Evolutionary conservation across 1,284 basidiomycete species (phyloP).

Genomic region (Mrakiaceae sp.): DNA sequence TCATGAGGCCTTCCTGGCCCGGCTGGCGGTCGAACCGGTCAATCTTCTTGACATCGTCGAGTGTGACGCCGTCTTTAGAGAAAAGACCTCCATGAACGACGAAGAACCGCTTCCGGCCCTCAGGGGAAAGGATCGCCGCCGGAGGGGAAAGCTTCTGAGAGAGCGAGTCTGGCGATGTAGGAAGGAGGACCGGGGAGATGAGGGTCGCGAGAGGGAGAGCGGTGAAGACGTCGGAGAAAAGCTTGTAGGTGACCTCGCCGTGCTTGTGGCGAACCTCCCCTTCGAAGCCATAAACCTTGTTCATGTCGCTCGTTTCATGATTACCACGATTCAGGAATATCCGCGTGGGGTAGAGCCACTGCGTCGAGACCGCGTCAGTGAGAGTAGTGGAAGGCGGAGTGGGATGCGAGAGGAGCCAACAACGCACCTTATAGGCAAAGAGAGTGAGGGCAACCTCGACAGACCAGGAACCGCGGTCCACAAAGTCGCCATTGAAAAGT

Average conservation of each 20-base stretch:
- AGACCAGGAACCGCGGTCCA: slow-evolving; percentile 95
- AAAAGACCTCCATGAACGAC: slow-evolving; percentile 95
- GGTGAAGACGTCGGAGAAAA: slow-evolving; percentile 87
- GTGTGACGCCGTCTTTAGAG: slow-evolving; percentile 81
- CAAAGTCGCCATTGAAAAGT: slow-evolving; percentile 88
- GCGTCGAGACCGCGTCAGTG: no score
- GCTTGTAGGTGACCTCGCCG: slow-evolving; percentile 75
- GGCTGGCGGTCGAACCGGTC: slow-evolving; percentile 81
- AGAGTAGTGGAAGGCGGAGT: no score
- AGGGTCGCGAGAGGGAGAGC: slow-evolving; percentile 80
- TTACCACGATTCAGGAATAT: slow-evolving; percentile 93
- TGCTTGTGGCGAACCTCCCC: slow-evolving; percentile 94
- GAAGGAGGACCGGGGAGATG: slow-evolving; percentile 58
- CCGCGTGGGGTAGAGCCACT: slow-evolving; percentile 76
- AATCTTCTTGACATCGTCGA: slow-evolving; percentile 84
- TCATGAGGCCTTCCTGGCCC: slow-evolving; percentile 86
- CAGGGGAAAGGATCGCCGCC: slow-evolving; percentile 59
- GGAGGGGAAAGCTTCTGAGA: slow-evolving; percentile 29
- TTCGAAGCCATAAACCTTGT: slow-evolving; percentile 75
- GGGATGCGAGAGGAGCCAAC: no score
- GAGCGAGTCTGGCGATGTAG: slow-evolving; percentile 35
- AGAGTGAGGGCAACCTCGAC: slow-evolving; percentile 91
- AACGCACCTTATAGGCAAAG: slow-evolving; percentile 66
- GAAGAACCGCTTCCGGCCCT: slow-evolving; percentile 81
- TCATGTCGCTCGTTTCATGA: slow-evolving; percentile 57